Evolutionary conservation across 2,329 filamentous ascomycete species (phyloP).

Genomic region (Tolypocladium sp.): DNA sequence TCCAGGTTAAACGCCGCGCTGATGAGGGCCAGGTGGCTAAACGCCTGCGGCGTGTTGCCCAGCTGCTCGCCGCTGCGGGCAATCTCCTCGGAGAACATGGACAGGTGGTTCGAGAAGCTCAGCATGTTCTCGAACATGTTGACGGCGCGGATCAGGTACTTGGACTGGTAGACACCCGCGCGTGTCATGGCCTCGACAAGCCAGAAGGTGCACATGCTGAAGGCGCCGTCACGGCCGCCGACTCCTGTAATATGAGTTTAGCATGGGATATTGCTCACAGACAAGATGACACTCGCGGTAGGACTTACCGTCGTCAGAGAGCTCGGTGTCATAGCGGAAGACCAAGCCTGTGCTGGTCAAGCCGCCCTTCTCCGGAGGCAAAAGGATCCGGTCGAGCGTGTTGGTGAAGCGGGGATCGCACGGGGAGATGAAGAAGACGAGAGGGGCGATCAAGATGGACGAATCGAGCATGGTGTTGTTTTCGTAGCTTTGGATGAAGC

Average conservation of each 20-base stretch:
- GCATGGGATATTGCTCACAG: conserved; percentile 7
- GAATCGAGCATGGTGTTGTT: conserved; percentile 61
- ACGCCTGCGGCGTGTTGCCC: conserved; percentile 72
- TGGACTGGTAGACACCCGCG: conserved; percentile 54
- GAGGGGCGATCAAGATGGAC: conserved; percentile 64
- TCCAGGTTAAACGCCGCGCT: conserved; percentile 71
- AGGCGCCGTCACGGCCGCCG: conserved; percentile 65
- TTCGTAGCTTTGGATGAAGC: conserved; percentile 71
- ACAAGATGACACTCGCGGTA: neutral
- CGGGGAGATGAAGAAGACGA: conserved; percentile 72
- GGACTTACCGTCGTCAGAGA: conserved; percentile 55
- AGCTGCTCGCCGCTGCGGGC: conserved; percentile 66
- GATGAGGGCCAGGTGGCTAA: conserved; percentile 66
- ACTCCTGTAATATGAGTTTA: conserved; percentile 40
- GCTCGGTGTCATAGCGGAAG: conserved; percentile 62
- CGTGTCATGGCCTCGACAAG: conserved; percentile 69
- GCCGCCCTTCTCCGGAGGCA: conserved; percentile 65
- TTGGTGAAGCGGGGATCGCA: conserved; percentile 68
- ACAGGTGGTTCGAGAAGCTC: conserved; percentile 65
- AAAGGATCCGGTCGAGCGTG: conserved; percentile 63
- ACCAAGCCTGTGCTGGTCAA: conserved; percentile 68
- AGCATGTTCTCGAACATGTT: conserved; percentile 73
- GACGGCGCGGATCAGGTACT: conserved; percentile 52
- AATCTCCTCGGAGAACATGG: conserved; percentile 75
- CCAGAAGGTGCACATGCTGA: conserved; percentile 80